Evolutionary conservation across 768 basidiomycete species (phyloP).

Genomic region (Lentinula guzmanii): DNA sequence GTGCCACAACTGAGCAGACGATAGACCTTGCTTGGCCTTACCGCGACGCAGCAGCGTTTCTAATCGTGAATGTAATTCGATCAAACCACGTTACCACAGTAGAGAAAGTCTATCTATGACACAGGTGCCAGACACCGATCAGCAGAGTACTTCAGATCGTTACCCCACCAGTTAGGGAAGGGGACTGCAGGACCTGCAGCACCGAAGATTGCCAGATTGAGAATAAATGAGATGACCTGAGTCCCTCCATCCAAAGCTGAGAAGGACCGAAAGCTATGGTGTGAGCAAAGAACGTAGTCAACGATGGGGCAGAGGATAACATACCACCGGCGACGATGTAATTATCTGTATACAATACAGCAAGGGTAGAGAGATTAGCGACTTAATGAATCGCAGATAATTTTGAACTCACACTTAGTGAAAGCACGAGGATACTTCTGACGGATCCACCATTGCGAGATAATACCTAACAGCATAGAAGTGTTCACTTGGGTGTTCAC

Average conservation of each 20-base stretch:
- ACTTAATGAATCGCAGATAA: background rate
- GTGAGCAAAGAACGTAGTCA: background rate
- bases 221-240: slow-evolving; percentile 27
- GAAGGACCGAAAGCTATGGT: slow-evolving; percentile 6
- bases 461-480: slow-evolving; percentile 11
- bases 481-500: slow-evolving; percentile 23
- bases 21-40: background rate
- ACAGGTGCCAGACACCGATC: slow-evolving; percentile 1
- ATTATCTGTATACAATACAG: slow-evolving; percentile 12
- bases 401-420: slow-evolving; percentile 24
- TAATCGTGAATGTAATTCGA: background rate
- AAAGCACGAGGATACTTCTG: slow-evolving; percentile 30
- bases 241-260: slow-evolving; percentile 31
- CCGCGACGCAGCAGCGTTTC: background rate
- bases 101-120: background rate
- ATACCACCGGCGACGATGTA: slow-evolving; percentile 24
- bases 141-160: slow-evolving; percentile 10
- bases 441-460: slow-evolving; percentile 20
- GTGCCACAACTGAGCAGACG: background rate
- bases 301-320: background rate
- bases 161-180: slow-evolving; percentile 15
- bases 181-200: slow-evolving; percentile 3
- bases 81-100: too few relatives aligned
- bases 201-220: slow-evolving; percentile 16
- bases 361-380: background rate